Evolutionary conservation across 305 asterid genomes (phyloP).

Genomic region (Fraxinus velutina): DNA sequence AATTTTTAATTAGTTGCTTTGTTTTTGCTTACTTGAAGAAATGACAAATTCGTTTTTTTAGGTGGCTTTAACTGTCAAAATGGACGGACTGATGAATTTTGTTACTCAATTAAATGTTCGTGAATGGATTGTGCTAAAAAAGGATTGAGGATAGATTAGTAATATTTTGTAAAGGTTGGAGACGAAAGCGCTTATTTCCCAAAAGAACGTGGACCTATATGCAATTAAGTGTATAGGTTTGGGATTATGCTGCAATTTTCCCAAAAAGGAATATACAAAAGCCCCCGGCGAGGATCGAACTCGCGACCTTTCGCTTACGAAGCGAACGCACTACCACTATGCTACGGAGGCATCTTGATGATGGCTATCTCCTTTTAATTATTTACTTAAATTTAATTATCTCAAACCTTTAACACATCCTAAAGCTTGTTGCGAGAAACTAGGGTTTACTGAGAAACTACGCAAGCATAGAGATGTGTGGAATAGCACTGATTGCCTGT

Average conservation of each 20-base stretch:
- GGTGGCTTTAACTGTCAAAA: not conserved
- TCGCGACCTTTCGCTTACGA: slow-evolving; percentile 99
- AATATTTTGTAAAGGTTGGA: not conserved
- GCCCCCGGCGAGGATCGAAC: slow-evolving; percentile 50
- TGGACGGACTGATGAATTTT: not conserved
- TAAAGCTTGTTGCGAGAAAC: not conserved
- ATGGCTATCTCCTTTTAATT: not conserved
- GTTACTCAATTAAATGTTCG: not conserved
- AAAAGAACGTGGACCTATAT: not conserved
- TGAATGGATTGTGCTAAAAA: not conserved
- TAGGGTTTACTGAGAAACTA: not conserved
- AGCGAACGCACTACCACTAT: slow-evolving; percentile 99
- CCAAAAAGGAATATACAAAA: not conserved
- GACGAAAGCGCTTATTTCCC: not conserved
- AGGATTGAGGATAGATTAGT: not conserved
- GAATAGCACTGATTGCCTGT: slow-evolving; percentile 62
- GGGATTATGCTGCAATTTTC: not conserved
- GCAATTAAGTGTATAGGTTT: not conserved
- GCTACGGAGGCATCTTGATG: slow-evolving; percentile 31
- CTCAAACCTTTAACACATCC: not conserved
- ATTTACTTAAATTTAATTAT: not conserved
- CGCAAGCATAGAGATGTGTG: slow-evolving; percentile 53
- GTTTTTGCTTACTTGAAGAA: not conserved
- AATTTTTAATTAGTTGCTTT: not conserved
- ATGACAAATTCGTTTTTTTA: not conserved